Conservation (phyloP, 1,284 basidiomycete species). For the Psilocybe mexicana region DNA sequence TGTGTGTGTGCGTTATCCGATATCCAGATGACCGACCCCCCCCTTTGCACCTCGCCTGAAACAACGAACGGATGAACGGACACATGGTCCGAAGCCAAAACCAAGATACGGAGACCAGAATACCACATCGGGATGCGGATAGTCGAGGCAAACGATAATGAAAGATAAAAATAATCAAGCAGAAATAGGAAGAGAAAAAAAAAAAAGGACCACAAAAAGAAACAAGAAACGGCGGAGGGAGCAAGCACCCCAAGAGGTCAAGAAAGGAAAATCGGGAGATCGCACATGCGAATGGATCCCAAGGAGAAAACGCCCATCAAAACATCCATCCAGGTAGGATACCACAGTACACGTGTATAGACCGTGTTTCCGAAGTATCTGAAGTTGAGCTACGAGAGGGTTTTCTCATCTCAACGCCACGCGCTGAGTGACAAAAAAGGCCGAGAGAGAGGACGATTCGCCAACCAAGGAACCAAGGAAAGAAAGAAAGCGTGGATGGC, state of each 20-base stretch:
- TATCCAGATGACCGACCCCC: not conserved
- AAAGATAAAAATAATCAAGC: not conserved
- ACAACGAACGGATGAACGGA: not conserved
- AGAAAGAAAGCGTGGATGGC: not conserved
- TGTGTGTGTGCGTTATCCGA: not conserved
- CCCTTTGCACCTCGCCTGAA: not conserved
- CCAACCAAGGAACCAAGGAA: not conserved
- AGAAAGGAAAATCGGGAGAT: not conserved
- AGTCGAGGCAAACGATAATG: not conserved
- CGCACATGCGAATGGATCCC: not conserved
- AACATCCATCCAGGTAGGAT: not conserved
- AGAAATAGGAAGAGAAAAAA: no score
- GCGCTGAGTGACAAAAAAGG: not conserved
- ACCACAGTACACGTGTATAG: not conserved
- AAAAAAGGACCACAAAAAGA: no score
- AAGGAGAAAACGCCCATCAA: not conserved
- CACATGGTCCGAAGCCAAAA: not conserved
- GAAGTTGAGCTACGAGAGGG: not conserved
- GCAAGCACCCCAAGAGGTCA: no score
- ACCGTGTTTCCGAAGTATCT: not conserved
- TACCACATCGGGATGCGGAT: not conserved
- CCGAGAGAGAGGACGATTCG: not conserved
- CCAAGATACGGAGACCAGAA: not conserved
- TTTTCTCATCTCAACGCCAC: not conserved
- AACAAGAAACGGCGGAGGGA: no score